Base-by-base conservation (phyloP, 176 grass and related monocot species). In the Oropetium thomaeum region DNA sequence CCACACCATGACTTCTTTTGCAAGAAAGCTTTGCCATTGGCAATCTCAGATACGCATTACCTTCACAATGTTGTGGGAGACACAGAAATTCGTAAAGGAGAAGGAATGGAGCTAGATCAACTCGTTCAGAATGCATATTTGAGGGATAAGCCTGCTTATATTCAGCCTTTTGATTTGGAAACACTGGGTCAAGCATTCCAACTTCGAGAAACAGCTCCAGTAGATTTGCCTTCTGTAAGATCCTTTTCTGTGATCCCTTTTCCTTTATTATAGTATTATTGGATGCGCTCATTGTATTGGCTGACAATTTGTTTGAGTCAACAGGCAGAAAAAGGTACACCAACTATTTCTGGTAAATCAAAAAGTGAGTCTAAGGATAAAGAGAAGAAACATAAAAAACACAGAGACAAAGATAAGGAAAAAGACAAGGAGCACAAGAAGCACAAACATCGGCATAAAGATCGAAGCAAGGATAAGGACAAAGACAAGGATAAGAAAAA, bases 401-500 rank as follows among this genome's bases (percentile, higher is more conserved):
- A 98, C 69, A 98, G 84, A 78, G 92, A 89, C 64, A 96, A 70
- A 87, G 93, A 97, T 54, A 89, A 73, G 73, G 90, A 97, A 27
- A 97, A 89, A 73, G 95, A 98, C 67, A 98, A 86, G 87, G 95
- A 98, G 69, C 95, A 94, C 67, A 94, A 98, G 86, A 98, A 98
- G 58, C 95, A 92, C 66, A 98, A 88, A 81, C 89, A 92, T 83
- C 91, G 89, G 32, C 91, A 98, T 79, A 98, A 94, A 83, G 95
- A 98, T 84, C 78, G 84, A 38, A 89, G 67, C 62, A 98, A 92
- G 89, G 88, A 92, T 59, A 98, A 93, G 76, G 90, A 90, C 39
- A 89, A 75, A 67, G 89, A 91, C 59, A 96, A 89, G 76, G 94
- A 98, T 58, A 98, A 89, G 75, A 94, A 92, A 78, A 98, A 94